Conservation (phyloP, 805 yeast genomes). For the Pichia gijzeniarum region DNA sequence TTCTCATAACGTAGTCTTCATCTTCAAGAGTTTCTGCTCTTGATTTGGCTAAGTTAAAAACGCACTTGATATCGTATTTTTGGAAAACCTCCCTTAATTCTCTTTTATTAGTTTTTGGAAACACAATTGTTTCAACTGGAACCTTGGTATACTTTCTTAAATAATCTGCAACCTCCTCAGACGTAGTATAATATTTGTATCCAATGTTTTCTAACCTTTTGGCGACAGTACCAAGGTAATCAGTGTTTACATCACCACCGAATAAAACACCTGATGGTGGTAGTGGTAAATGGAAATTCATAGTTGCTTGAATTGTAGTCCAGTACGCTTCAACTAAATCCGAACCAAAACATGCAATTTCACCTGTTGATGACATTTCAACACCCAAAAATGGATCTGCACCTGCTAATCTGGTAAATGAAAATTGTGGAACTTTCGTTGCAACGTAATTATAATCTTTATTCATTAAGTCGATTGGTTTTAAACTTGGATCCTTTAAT, state of each 20-base stretch:
- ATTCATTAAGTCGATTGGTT: slow-evolving; percentile 79
- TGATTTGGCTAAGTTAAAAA: slow-evolving; percentile 84
- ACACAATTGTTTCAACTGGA: slow-evolving; percentile 62
- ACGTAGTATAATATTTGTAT: slow-evolving; percentile 75
- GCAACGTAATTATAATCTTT: slow-evolving; percentile 78
- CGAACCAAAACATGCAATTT: slow-evolving; percentile 93
- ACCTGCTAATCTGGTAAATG: slow-evolving; percentile 96
- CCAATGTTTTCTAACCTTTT: slow-evolving; percentile 63
- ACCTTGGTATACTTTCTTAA: slow-evolving; percentile 44
- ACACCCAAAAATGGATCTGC: slow-evolving; percentile 99
- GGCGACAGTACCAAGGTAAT: slow-evolving; percentile 69
- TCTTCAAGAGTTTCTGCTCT: slow-evolving; percentile 83
- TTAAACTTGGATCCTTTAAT: slow-evolving; percentile 64
- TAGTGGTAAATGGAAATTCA: slow-evolving; percentile 91
- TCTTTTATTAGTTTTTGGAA: slow-evolving; percentile 91
- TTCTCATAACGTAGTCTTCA: slow-evolving; percentile 95
- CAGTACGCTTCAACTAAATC: slow-evolving; percentile 89
- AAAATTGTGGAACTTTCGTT: slow-evolving; percentile 96
- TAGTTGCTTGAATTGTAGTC: slow-evolving; percentile 94
- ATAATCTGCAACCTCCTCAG: slow-evolving; percentile 64
- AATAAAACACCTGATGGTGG: slow-evolving; percentile 87
- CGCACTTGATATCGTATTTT: slow-evolving; percentile 75
- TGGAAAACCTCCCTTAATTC: slow-evolving; percentile 91
- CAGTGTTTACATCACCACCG: slow-evolving; percentile 85
- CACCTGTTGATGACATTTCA: slow-evolving; percentile 99